These are phyloP conservation scores for Aphanoascus verrucosus DNA, from an alignment of 2,329 filamentous ascomycete species.

Conservation along the genomic window DNA sequence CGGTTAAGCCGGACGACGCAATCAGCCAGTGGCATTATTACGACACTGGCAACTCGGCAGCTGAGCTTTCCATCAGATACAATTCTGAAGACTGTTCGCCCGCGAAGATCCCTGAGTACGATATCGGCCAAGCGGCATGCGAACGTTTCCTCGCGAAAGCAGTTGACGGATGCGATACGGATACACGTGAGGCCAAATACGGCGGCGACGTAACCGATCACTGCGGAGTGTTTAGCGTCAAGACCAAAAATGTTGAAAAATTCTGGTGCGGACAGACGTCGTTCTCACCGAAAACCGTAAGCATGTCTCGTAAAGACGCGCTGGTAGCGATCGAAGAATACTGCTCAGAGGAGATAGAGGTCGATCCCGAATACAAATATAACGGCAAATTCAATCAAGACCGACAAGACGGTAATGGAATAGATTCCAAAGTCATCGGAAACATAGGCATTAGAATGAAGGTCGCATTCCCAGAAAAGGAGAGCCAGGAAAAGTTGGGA, in stretches of 20 bases:
- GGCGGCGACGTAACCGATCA: conserved; percentile 4
- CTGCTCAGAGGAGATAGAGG: neutral
- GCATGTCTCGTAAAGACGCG: neutral
- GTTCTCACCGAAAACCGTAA: neutral
- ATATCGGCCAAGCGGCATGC: conserved; percentile 7
- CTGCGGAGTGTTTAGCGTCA: conserved; percentile 6
- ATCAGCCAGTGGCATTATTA: neutral
- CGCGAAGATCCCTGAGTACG: conserved; percentile 3
- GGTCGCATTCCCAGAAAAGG: neutral
- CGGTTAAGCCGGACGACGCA: neutral
- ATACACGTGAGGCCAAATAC: neutral
- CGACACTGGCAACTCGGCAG: conserved; percentile 2
- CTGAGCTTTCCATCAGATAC: conserved; percentile 1
- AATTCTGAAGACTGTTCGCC: conserved; percentile 1
- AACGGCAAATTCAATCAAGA: neutral
- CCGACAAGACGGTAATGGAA: neutral
- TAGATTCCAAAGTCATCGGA: neutral
- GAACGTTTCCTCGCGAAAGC: conserved; percentile 6
- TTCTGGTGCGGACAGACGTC: neutral
- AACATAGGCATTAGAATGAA: neutral
- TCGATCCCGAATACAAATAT: neutral
- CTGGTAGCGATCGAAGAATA: neutral
- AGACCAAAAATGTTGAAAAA: conserved; percentile 3
- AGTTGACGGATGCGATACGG: conserved; percentile 6
- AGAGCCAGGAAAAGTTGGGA: neutral